phyloP scores from a whole-genome alignment of 345 rosid species.

The Ailanthus altissimus region DNA sequence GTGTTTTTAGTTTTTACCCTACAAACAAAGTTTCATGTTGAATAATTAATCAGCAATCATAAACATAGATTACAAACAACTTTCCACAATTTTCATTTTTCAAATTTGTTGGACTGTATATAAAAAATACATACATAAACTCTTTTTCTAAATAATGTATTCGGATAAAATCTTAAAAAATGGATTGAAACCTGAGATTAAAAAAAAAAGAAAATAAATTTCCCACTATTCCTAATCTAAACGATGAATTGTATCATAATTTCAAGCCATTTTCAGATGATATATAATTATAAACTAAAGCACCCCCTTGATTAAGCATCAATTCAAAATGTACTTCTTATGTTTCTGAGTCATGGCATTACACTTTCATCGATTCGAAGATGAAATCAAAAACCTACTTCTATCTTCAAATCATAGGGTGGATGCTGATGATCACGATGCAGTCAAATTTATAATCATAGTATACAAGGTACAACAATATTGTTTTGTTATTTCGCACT shows the following conservation, averaged over 20 bases:
- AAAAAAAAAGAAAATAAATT: too few species aligned
- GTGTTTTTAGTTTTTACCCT: constrained; percentile 37
- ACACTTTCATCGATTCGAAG: background rate
- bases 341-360: background rate
- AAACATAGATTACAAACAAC: constrained; percentile 26
- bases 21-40: constrained; percentile 32
- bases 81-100: constrained; percentile 16
- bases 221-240: too few species aligned
- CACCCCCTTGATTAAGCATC: background rate
- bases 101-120: background rate
- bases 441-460: constrained; percentile 16
- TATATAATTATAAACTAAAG: background rate
- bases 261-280: background rate
- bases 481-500: constrained; percentile 7
- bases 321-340: background rate
- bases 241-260: background rate
- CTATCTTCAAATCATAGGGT: background rate
- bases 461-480: constrained; percentile 6
- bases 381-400: background rate
- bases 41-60: constrained; percentile 15
- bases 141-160: too few species aligned
- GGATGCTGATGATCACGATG: background rate
- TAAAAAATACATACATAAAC: too few species aligned
- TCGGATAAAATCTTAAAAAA: too few species aligned
- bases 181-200: too few species aligned